Evolutionary conservation across 2,329 filamentous ascomycete genomes (phyloP), one percentile per base, ranked within the genome.

Genomic region (Biscogniauxia mediterranea): DNA sequence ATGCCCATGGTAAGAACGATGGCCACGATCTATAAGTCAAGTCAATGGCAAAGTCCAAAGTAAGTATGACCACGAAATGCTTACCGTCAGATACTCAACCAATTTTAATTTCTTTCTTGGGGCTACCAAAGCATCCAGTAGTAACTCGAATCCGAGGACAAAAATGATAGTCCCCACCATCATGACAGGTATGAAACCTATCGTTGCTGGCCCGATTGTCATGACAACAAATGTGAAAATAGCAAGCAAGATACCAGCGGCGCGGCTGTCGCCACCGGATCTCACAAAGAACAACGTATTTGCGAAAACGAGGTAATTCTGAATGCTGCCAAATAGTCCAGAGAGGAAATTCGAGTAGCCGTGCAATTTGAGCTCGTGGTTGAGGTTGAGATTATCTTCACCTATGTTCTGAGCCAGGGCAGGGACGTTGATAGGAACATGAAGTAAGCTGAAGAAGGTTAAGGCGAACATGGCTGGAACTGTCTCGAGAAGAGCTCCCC

Each of bases 271-370:
- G 20, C 94, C 95, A 17, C 95, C 95, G 54, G 93, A 96, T 25
- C 91, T 87, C 73, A 98, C 96, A 76, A 99, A 98, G 60, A 99
- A 87, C n/a, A 97, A 85, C 65, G 93, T 97, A 74, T 99, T 99
- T 61, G 94, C 94, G 71, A 98, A 99, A 0, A 99, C 95, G 1
- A 99, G 84, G 72, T 99, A 99, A 75, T 99, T 99, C 76, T 96
- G 84, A 61, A 99, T 96, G 72, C 93, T 97, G 13, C 95, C 95
- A 13, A 86, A 81, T 64, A 89, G 85, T 2, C 95, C 95, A 8
- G 94, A 98, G 11, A 98, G 69, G 19, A 93, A 89, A 76, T 99
- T 99, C 1, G 94, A 97, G 67, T 95, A 86, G 1, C 95, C 95
- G 71, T 99, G 95, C 52, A 96, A 88, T 71, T 93, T 92, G 21